A percentile compares a stretch with the other conserved stretches of the same genome.
These are phyloP conservation scores for Penicillium arizonense DNA, from an alignment of 495 filamentous ascomycete species.

Conservation along the genomic window DNA sequence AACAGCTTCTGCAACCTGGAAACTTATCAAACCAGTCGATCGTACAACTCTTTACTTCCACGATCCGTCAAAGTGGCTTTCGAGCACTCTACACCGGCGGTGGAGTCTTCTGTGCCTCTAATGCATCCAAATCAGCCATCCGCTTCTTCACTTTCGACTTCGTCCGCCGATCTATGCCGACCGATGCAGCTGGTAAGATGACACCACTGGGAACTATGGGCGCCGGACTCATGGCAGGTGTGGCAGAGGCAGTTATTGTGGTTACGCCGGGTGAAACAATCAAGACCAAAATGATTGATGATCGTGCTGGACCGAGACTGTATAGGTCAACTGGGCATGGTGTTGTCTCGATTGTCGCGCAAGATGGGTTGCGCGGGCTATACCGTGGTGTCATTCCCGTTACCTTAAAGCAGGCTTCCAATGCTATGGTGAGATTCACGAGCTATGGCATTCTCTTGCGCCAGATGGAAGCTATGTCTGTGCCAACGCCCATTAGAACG, in stretches of 20 bases:
- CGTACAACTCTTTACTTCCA: slow-evolving; percentile 9
- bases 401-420: slow-evolving; percentile 28
- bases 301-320: slow-evolving; percentile 17
- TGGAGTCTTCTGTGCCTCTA: slow-evolving; percentile 19
- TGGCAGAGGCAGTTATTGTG: slow-evolving; percentile 22
- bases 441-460: slow-evolving; percentile 24
- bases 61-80: slow-evolving; percentile 14
- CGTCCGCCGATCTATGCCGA: slow-evolving; percentile 15
- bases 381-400: slow-evolving; percentile 28
- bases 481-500: slow-evolving; percentile 8
- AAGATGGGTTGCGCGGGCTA: slow-evolving; percentile 18
- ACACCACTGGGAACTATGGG: slow-evolving; percentile 14
- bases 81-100: slow-evolving; percentile 18
- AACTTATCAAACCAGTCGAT: background rate
- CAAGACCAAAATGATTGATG: slow-evolving; percentile 32
- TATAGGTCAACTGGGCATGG: slow-evolving; percentile 19
- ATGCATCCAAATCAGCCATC: slow-evolving; percentile 20
- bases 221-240: slow-evolving; percentile 26
- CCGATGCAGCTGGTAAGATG: background rate
- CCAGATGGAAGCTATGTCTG: slow-evolving; percentile 6
- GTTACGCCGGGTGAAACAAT: slow-evolving; percentile 31
- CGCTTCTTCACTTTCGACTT: slow-evolving; percentile 22
- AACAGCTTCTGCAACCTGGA: slow-evolving; percentile 12
- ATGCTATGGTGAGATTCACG: slow-evolving; percentile 32
- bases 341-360: slow-evolving; percentile 9